Percentiles rank a stretch among this genome's conserved stretches.
Conservation (phyloP, 202 grass and related monocot species). For the Setaria viridis region DNA sequence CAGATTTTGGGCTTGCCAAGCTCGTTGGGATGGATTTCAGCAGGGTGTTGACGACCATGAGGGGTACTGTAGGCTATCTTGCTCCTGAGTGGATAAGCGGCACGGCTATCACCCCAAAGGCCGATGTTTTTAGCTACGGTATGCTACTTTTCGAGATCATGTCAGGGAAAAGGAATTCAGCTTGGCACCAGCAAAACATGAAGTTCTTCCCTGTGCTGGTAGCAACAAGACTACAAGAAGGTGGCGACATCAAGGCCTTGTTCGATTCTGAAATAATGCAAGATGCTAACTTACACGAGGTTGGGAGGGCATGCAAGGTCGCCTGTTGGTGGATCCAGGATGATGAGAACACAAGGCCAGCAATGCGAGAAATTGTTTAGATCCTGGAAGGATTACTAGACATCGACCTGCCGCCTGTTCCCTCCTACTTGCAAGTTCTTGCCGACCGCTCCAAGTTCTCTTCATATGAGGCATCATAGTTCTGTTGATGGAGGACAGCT, state of each 20-base stretch:
- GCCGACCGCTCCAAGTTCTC: not conserved
- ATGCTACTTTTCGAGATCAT: conserved; percentile 35
- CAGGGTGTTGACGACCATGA: conserved; percentile 60
- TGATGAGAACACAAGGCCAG: conserved; percentile 1
- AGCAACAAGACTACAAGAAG: conserved; percentile 3
- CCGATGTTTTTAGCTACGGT: conserved; percentile 33
- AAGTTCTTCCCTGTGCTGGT: conserved; percentile 17
- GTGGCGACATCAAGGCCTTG: not conserved
- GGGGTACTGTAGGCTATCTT: conserved; percentile 25
- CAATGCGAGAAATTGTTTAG: conserved; percentile 10
- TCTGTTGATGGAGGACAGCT: not conserved
- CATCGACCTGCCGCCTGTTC: conserved; percentile 17
- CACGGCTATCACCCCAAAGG: conserved; percentile 10
- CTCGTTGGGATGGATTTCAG: conserved; percentile 64
- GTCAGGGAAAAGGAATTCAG: not conserved
- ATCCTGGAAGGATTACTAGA: not conserved
- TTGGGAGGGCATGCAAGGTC: not conserved
- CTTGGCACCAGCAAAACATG: not conserved
- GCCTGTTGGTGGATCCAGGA: not conserved
- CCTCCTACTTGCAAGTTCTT: conserved; percentile 12
- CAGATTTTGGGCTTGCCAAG: conserved; percentile 70
- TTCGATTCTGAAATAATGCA: not conserved
- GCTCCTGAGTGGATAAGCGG: conserved; percentile 39
- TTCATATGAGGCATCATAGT: not conserved
- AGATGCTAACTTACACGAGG: not conserved